Evolutionary conservation across 2,329 filamentous ascomycete genomes (phyloP).

Genomic region (Verticillium dahliae): DNA sequence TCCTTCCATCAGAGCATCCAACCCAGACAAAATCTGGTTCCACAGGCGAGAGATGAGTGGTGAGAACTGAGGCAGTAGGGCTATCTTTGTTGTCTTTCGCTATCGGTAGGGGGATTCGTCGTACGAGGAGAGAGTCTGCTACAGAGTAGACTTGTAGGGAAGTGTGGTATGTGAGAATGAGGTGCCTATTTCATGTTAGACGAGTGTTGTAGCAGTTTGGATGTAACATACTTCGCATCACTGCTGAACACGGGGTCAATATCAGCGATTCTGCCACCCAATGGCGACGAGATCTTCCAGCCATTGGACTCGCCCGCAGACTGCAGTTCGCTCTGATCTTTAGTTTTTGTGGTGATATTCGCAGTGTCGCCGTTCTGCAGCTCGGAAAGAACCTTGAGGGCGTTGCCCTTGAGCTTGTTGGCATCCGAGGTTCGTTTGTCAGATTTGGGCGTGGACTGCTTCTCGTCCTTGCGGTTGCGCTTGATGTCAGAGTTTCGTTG

Average conservation of each 20-base stretch:
- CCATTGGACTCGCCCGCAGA: slow-evolving; percentile 15
- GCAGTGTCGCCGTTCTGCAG: slow-evolving; percentile 2
- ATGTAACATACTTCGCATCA: slow-evolving; percentile 50
- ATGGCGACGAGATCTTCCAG: slow-evolving; percentile 58
- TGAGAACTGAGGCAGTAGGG: slow-evolving; percentile 28
- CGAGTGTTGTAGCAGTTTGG: neutral
- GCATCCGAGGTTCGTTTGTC: slow-evolving; percentile 4
- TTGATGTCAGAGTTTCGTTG: slow-evolving; percentile 34
- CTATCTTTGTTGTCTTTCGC: slow-evolving; percentile 15
- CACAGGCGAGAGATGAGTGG: slow-evolving; percentile 30
- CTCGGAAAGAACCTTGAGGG: slow-evolving; percentile 10
- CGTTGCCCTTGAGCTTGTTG: slow-evolving; percentile 8
- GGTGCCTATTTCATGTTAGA: slow-evolving; percentile 44
- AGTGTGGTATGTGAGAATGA: slow-evolving; percentile 69
- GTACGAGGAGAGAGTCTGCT: slow-evolving; percentile 71
- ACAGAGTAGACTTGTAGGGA: slow-evolving; percentile 78
- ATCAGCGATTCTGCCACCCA: slow-evolving; percentile 59
- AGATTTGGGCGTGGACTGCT: slow-evolving; percentile 13
- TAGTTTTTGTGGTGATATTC: neutral
- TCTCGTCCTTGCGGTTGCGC: slow-evolving; percentile 23
- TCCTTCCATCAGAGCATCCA: slow-evolving; percentile 48
- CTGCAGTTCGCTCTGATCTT: neutral
- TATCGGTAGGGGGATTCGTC: slow-evolving; percentile 55
- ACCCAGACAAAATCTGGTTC: slow-evolving; percentile 50
- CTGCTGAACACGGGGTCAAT: slow-evolving; percentile 56